Percentiles rank a stretch among this genome's conserved stretches.
These are phyloP conservation scores for Dovyalis caffra DNA, from an alignment of 345 rosid genomes.

Conservation along the genomic window DNA sequence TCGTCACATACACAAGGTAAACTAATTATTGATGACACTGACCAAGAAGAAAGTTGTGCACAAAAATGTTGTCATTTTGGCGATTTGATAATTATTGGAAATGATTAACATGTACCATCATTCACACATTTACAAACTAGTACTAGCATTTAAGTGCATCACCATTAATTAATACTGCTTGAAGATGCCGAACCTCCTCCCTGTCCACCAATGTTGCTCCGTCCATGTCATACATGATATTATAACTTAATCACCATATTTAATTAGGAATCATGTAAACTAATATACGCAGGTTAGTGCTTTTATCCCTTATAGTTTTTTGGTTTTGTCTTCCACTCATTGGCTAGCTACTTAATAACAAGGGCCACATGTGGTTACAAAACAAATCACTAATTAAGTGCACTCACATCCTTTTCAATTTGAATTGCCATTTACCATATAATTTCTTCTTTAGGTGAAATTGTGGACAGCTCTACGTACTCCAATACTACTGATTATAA, in stretches of 20 bases:
- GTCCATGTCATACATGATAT: constrained; percentile 4
- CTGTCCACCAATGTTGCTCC: constrained; percentile 19
- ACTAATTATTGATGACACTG: too few species aligned
- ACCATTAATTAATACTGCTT: not conserved
- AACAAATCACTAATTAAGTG: not conserved
- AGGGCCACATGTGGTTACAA: not conserved
- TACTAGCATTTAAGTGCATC: not conserved
- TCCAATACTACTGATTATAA: not conserved
- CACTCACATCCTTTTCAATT: not conserved
- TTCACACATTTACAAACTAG: not conserved
- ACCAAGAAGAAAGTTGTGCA: not conserved
- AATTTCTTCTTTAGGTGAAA: not conserved
- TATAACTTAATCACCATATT: not conserved
- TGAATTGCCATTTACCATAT: not conserved
- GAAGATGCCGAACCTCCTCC: not conserved
- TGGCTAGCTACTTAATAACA: not conserved
- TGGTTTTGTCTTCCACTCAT: not conserved
- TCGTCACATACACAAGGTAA: too few species aligned
- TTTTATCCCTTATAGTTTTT: not conserved
- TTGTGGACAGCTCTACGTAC: not conserved
- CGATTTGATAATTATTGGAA: not conserved
- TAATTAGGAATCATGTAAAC: too few species aligned
- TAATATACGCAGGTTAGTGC: not conserved
- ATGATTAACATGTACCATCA: not conserved
- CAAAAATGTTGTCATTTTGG: not conserved